Percentiles rank a stretch among this genome's conserved stretches.
phyloP scores from a whole-genome alignment of 2,329 filamentous ascomycete genomes.

The Fusarium hainanense region DNA sequence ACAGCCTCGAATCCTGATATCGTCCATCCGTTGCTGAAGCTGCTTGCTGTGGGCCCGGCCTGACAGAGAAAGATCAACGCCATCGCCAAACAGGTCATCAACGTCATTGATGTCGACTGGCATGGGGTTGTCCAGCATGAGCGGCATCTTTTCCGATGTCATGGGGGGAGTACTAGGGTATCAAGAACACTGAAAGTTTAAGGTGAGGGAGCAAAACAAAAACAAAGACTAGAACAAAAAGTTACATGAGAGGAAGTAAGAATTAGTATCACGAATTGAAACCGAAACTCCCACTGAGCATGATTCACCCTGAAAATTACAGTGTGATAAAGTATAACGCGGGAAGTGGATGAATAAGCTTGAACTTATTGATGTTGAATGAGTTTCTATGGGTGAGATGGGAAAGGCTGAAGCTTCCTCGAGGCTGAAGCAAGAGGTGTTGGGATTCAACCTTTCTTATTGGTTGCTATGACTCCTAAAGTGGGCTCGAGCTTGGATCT shows the following conservation, averaged over 20 bases:
- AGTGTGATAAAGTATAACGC: conserved; percentile 19
- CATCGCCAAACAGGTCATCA: conserved; percentile 81
- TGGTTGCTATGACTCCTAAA: conserved; percentile 12
- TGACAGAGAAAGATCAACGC: conserved; percentile 67
- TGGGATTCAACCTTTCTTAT: conserved; percentile 14
- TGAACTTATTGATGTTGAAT: conserved; percentile 8
- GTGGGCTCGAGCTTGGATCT: conserved; percentile 30
- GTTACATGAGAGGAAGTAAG: conserved; percentile 18
- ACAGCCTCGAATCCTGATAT: conserved; percentile 79
- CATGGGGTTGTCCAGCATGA: conserved; percentile 58
- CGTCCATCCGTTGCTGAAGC: conserved; percentile 78
- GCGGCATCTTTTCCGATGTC: conserved; percentile 57
- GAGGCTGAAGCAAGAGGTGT: conserved; percentile 35
- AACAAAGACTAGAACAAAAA: conserved; percentile 4
- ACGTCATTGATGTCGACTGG: conserved; percentile 68
- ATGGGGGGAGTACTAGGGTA: conserved; percentile 42
- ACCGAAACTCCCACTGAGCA: conserved; percentile 3
- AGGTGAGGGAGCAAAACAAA: neutral
- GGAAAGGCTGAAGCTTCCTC: conserved; percentile 40
- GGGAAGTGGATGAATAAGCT: conserved; percentile 7
- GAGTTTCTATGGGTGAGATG: conserved; percentile 19
- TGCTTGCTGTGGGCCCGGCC: conserved; percentile 64
- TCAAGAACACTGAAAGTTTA: conserved; percentile 31
- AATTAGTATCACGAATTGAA: neutral
- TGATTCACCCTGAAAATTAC: conserved; percentile 22